Percentiles rank a stretch among this genome's conserved stretches.
phyloP scores from a whole-genome alignment of 2,329 filamentous ascomycete species.

The Dothideomycetes sp. region DNA sequence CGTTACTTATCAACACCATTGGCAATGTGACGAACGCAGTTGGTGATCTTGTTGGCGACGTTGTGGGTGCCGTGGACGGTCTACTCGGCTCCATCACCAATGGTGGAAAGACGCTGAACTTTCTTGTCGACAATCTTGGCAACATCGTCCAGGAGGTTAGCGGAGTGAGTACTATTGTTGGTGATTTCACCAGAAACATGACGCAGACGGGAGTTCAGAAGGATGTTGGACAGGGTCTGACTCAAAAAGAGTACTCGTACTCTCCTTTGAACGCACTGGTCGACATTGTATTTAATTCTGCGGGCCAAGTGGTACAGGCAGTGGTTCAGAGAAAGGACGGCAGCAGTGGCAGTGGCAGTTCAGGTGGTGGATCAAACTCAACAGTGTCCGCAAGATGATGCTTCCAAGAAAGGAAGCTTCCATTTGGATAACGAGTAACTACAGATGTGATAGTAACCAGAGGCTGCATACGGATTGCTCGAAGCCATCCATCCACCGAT shows the following conservation, averaged over 20 bases:
- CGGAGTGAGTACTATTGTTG: constrained; percentile 44
- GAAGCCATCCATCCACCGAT: too few relatives aligned
- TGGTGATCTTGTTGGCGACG: constrained; percentile 32
- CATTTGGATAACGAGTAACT: too few relatives aligned
- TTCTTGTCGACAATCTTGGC: constrained; percentile 48
- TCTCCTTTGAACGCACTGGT: constrained; percentile 42
- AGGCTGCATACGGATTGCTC: too few relatives aligned
- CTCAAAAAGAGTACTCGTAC: constrained; percentile 47
- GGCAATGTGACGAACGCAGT: constrained; percentile 33
- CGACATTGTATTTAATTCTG: constrained; percentile 47
- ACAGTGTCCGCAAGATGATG: constrained; percentile 1
- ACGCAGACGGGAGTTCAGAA: constrained; percentile 33
- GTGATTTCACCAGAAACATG: constrained; percentile 52
- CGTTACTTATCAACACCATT: constrained; percentile 38
- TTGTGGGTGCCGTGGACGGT: constrained; percentile 49
- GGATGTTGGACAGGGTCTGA: constrained; percentile 29
- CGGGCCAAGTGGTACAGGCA: constrained; percentile 47
- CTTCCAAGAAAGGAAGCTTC: too few relatives aligned
- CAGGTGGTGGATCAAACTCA: constrained; percentile 6
- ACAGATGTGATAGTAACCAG: too few relatives aligned
- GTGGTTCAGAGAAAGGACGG: constrained; percentile 25
- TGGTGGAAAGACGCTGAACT: constrained; percentile 39
- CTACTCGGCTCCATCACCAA: constrained; percentile 51
- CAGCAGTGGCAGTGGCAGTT: constrained; percentile 10
- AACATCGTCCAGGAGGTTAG: constrained; percentile 54